Conservation (phyloP, 2,329 filamentous ascomycete species). For the Tothia fuscella region DNA sequence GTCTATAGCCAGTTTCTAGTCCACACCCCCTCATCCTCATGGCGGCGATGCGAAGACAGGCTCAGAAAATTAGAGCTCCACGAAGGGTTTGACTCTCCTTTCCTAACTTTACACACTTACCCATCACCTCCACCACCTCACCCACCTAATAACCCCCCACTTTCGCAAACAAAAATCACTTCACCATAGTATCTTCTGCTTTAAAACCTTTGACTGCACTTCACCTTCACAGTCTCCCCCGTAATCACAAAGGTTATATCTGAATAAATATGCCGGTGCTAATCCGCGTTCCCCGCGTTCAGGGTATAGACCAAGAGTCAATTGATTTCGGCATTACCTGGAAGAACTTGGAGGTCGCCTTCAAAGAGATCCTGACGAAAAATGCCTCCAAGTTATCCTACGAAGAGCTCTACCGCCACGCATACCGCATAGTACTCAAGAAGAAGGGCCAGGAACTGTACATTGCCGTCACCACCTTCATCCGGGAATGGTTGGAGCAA, state of each 20-base stretch:
- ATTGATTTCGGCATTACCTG: slow-evolving; percentile 81
- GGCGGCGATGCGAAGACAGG: not conserved
- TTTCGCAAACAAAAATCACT: not conserved
- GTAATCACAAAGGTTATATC: too few relatives aligned
- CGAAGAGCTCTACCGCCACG: slow-evolving; percentile 86
- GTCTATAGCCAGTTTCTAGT: not conserved
- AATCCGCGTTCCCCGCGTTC: too few relatives aligned
- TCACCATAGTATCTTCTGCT: not conserved
- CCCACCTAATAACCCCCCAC: not conserved
- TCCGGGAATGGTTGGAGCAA: slow-evolving; percentile 65
- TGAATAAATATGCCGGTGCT: too few relatives aligned
- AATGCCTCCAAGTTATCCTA: slow-evolving; percentile 85
- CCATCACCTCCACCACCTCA: not conserved
- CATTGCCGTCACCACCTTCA: slow-evolving; percentile 65
- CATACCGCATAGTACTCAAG: slow-evolving; percentile 85
- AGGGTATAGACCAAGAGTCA: slow-evolving; percentile 32
- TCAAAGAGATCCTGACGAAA: slow-evolving; percentile 81
- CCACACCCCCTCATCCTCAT: not conserved
- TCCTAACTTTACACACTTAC: not conserved
- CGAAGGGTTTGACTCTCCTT: slow-evolving; percentile 10
- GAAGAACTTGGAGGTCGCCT: slow-evolving; percentile 61
- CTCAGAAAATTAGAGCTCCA: slow-evolving; percentile 8
- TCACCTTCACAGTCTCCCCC: too few relatives aligned
- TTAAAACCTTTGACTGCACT: too few relatives aligned
- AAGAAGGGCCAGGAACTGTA: slow-evolving; percentile 79